Conservation (phyloP, 768 basidiomycete genomes). For the Serendipita sp. region DNA sequence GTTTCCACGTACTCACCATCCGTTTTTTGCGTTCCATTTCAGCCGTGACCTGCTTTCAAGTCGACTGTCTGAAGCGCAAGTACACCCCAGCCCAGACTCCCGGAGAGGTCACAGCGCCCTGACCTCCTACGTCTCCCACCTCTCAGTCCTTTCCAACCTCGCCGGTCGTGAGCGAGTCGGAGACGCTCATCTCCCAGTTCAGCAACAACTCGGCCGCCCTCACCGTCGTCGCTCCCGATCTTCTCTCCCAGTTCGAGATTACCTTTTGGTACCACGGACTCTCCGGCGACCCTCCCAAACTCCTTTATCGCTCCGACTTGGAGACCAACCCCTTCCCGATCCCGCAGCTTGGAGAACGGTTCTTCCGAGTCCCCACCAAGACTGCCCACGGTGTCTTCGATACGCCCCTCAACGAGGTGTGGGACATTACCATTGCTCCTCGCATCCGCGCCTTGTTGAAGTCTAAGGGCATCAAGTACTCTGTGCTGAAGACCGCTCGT, state of each 20-base stretch:
- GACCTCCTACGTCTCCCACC: conserved; percentile 1
- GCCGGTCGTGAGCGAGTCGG: conserved; percentile 12
- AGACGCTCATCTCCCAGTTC: conserved; percentile 13
- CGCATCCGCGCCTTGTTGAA: conserved; percentile 6
- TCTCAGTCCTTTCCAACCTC: conserved; percentile 11
- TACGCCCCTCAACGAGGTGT: conserved; percentile 9
- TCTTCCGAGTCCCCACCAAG: conserved; percentile 6
- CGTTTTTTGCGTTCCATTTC: conserved; percentile 12
- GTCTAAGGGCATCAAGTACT: neutral
- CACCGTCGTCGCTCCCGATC: conserved; percentile 13
- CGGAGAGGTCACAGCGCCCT: too few relatives aligned
- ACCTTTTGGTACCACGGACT: conserved; percentile 18
- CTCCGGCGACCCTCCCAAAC: neutral
- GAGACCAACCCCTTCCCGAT: neutral
- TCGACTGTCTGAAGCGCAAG: conserved; percentile 19
- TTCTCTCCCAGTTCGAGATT: conserved; percentile 19
- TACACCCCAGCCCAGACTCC: neutral
- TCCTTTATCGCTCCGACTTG: neutral
- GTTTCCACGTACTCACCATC: conserved; percentile 18
- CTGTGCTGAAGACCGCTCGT: conserved; percentile 7
- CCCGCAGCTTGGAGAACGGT: neutral
- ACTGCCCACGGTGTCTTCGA: conserved; percentile 8
- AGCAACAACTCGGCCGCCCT: conserved; percentile 16
- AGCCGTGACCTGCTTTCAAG: conserved; percentile 18
- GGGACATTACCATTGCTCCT: conserved; percentile 10